Percentiles rank a stretch among this genome's conserved stretches.
Conservation (phyloP, 2,329 filamentous ascomycete species). For the Diaporthe caulivora region DNA sequence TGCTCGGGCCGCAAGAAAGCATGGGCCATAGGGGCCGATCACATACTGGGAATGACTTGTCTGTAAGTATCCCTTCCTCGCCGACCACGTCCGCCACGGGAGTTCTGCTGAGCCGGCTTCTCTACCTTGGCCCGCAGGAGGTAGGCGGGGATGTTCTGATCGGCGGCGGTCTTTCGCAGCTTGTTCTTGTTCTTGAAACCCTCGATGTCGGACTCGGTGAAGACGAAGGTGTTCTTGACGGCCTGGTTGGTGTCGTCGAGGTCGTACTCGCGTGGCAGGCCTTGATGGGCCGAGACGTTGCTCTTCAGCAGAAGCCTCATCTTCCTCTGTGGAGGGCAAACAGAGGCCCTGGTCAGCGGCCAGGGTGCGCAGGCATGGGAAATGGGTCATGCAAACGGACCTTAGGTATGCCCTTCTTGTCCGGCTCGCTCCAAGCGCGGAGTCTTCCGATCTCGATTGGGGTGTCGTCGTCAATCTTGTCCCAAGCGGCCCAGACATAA, state of each 20-base stretch:
- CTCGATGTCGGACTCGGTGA: constrained; percentile 92
- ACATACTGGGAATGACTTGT: constrained; percentile 81
- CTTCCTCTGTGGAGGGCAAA: constrained; percentile 50
- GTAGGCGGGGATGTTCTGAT: constrained; percentile 70
- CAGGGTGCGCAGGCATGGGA: background rate
- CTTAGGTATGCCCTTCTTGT: constrained; percentile 50
- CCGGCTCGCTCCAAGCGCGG: constrained; percentile 67
- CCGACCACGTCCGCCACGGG: constrained; percentile 41
- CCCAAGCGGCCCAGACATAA: constrained; percentile 85
- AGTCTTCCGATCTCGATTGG: constrained; percentile 86
- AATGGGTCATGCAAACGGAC: background rate
- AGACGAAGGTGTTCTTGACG: constrained; percentile 90
- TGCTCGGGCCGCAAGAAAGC: background rate
- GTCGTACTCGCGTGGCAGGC: constrained; percentile 89
- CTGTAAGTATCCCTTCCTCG: constrained; percentile 68
- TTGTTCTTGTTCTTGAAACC: constrained; percentile 75
- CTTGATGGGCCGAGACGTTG: constrained; percentile 74
- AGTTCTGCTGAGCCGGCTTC: constrained; percentile 56
- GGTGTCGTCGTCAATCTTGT: constrained; percentile 80
- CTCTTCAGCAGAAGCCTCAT: constrained; percentile 77
- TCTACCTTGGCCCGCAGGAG: constrained; percentile 62
- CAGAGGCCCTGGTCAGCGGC: background rate
- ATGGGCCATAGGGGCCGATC: background rate
- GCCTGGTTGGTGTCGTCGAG: constrained; percentile 75
- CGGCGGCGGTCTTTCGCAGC: constrained; percentile 66